Percentiles rank a stretch among this genome's conserved stretches.
Conservation (phyloP, 768 basidiomycete species). For the Auriscalpium orientale region DNA sequence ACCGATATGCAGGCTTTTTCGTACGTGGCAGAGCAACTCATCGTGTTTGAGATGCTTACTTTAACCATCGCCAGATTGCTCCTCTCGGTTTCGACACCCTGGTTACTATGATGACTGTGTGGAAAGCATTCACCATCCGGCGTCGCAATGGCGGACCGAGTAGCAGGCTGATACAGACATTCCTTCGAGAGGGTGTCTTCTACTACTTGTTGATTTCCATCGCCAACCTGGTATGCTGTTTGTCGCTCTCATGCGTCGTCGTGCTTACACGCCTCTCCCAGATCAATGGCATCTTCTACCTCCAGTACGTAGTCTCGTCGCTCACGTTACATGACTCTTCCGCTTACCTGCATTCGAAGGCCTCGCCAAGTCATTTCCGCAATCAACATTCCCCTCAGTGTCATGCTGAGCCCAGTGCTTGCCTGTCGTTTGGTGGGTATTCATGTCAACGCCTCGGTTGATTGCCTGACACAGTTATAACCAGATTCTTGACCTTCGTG, state of each 20-base stretch:
- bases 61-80: conserved; percentile 47
- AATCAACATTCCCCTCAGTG: conserved; percentile 77
- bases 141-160: conserved; percentile 68
- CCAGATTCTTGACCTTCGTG: conserved; percentile 75
- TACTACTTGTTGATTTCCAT: conserved; percentile 84
- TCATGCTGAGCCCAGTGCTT: conserved; percentile 75
- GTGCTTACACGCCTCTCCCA: conserved; percentile 13
- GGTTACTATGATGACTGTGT: conserved; percentile 73
- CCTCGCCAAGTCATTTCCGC: conserved; percentile 78
- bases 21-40: conserved; percentile 10
- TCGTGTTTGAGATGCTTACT: neutral
- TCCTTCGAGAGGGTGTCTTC: conserved; percentile 79
- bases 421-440: conserved; percentile 64
- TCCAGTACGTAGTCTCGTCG: conserved; percentile 49
- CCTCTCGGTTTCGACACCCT: conserved; percentile 77
- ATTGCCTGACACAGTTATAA: neutral
- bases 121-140: conserved; percentile 72
- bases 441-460: neutral
- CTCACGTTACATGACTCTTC: conserved; percentile 2
- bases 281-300: conserved; percentile 80
- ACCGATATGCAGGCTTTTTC: conserved; percentile 46
- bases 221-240: conserved; percentile 53
- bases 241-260: neutral
- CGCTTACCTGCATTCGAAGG: conserved; percentile 28
- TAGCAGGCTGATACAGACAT: conserved; percentile 76